Evolutionary conservation across 139 green algal genomes (phyloP).

Genomic region (Tetraselmis chui): DNA sequence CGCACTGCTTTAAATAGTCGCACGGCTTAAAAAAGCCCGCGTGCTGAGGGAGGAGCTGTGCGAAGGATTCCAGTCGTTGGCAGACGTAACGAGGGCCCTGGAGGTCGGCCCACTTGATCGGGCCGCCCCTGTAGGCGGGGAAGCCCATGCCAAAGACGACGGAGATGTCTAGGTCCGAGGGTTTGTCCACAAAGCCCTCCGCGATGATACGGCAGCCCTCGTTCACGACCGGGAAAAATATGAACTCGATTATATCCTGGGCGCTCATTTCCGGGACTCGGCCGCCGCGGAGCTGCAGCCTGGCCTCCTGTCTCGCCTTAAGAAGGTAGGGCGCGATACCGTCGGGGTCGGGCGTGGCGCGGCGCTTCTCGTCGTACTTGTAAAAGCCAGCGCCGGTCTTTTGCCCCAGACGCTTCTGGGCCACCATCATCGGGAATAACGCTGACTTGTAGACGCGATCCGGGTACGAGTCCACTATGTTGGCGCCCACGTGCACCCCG

Average conservation of each 20-base stretch:
- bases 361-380: slow-evolving; percentile 71
- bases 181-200: slow-evolving; percentile 93
- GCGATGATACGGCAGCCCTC: slow-evolving; percentile 78
- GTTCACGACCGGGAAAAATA: slow-evolving; percentile 97
- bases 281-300: slow-evolving; percentile 22
- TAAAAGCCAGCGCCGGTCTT: slow-evolving; percentile 93
- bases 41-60: slow-evolving; percentile 32
- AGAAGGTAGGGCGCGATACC: slow-evolving; percentile 56
- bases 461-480: slow-evolving; percentile 85
- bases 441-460: slow-evolving; percentile 69
- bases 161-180: slow-evolving; percentile 92
- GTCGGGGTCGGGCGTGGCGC: slow-evolving; percentile 62
- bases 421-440: slow-evolving; percentile 75
- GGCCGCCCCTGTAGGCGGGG: slow-evolving; percentile 71
- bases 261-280: slow-evolving; percentile 21
- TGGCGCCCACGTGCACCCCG: slow-evolving; percentile 86
- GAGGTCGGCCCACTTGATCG: slow-evolving; percentile 89
- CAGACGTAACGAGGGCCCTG: slow-evolving; percentile 53
- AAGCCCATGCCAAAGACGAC: slow-evolving; percentile 97
- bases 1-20: slow-evolving; percentile 44
- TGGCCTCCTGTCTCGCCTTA: slow-evolving; percentile 28
- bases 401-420: slow-evolving; percentile 83
- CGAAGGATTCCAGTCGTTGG: slow-evolving; percentile 39
- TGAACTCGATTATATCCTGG: slow-evolving; percentile 92
- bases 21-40: slow-evolving; percentile 84